Conservation (phyloP, 495 filamentous ascomycete genomes). For the Neurospora cerealis region DNA sequence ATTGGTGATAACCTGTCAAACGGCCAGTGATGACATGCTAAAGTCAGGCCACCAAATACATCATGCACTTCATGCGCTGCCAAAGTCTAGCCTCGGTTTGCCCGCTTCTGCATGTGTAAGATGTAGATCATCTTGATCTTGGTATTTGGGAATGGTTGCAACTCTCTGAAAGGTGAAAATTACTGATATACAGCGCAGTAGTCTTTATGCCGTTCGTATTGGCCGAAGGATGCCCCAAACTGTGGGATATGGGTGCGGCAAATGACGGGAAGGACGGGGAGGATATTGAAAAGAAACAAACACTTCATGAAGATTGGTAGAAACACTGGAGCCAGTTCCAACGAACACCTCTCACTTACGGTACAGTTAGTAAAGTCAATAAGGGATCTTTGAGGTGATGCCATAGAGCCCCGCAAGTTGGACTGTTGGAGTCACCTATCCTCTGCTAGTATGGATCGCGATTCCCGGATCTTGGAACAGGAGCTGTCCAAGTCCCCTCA, state of each 20-base stretch:
- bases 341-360: background rate
- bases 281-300: background rate
- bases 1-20: background rate
- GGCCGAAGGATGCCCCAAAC: background rate
- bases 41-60: background rate
- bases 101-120: background rate
- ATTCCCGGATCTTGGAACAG: background rate
- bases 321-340: background rate
- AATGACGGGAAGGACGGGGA: background rate
- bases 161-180: background rate
- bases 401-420: background rate
- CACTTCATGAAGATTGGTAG: background rate
- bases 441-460: background rate
- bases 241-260: background rate
- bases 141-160: background rate
- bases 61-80: background rate
- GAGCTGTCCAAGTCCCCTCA: background rate
- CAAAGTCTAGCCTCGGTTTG: background rate
- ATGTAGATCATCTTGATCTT: background rate
- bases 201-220: background rate
- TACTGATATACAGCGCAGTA: background rate
- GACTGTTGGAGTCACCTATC: background rate
- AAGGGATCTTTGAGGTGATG: background rate
- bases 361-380: background rate
- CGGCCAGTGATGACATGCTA: background rate